Conservation (phyloP, 2,329 filamentous ascomycete species). For the Chrysosporium keratinophilum region DNA sequence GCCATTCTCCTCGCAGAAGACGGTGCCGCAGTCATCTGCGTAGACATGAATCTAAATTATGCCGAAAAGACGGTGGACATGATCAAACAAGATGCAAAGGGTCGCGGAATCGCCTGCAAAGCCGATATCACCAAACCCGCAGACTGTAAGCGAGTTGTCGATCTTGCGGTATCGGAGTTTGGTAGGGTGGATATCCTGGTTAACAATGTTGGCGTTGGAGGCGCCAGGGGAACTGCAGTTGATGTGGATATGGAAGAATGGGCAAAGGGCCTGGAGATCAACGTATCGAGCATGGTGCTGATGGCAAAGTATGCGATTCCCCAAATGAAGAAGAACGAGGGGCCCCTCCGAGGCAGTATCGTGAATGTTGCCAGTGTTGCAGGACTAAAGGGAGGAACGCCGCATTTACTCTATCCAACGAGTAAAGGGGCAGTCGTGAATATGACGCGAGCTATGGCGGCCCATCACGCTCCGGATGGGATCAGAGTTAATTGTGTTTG, state of each 20-base stretch:
- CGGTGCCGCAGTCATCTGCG: constrained; percentile 49
- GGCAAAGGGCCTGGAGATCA: constrained; percentile 49
- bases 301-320: constrained; percentile 55
- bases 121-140: constrained; percentile 47
- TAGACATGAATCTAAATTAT: constrained; percentile 43
- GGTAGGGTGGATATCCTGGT: constrained; percentile 53
- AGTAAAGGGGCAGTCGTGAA: constrained; percentile 47
- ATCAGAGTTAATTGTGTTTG: constrained; percentile 49
- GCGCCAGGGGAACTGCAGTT: constrained; percentile 49
- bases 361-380: constrained; percentile 56
- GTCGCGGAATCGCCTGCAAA: constrained; percentile 35
- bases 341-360: constrained; percentile 42
- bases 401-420: constrained; percentile 45
- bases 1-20: constrained; percentile 51
- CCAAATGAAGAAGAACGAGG: constrained; percentile 47
- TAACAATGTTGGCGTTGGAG: constrained; percentile 55
- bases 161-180: constrained; percentile 39
- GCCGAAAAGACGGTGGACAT: constrained; percentile 47
- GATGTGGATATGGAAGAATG: constrained; percentile 52
- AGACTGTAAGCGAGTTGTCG: constrained; percentile 41
- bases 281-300: constrained; percentile 55
- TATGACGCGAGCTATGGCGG: constrained; percentile 48
- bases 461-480: constrained; percentile 42
- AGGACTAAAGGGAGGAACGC: constrained; percentile 46
- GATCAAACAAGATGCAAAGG: constrained; percentile 34